Base-by-base conservation (phyloP, 495 filamentous ascomycete genomes). In the Penicillium maclennaniae region DNA sequence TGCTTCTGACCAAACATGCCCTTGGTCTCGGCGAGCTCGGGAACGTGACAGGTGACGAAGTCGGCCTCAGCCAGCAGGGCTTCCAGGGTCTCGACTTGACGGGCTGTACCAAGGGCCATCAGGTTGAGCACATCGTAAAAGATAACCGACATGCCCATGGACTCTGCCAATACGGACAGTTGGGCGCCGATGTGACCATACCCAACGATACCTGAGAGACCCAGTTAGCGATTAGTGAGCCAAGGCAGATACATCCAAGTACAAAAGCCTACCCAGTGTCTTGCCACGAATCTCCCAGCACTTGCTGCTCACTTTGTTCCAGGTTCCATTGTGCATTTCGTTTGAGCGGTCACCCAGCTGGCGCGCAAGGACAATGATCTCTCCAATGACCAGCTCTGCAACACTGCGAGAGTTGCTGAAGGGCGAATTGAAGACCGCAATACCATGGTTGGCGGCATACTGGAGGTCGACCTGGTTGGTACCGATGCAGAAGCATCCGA, bases 231-330 rank as follows among this genome's bases (percentile, higher is more conserved):
- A 34, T 14, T 34, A 14, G 27, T 14, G 31, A 34, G 31, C 31
- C 31, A 14, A 34, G 14, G 15, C 31, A 34, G 31, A 34, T n/a
- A 14, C 8, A 34, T 10, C 31, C 28, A 6, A 52, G 23, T 27
- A 51, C 6, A 20, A 37, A 25, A 7, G 60, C 71, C 21, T 77
- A 87, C 88, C 92, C 40, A 99, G 79, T 27, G 92, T 97, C 77
- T 99, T 99, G 62, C 95, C 95, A 59, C 95, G 84, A 56, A 99
- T 88, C 69, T 97, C 95, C 92, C 95, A 97, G 81, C 93, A 97
- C 62, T 87, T 89, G 62, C 79, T 83, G 78, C 89, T 93, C 53
- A 97, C 92, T 72, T 97, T 99, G 70, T 99, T 97, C 95, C 95
- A 99, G 45, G 82, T 92, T 34, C 95, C 95, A 39, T 79, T 77